Evolutionary conservation across 108 stramenopile species (phyloP).

Genomic region (Nannochloropsis salina): DNA sequence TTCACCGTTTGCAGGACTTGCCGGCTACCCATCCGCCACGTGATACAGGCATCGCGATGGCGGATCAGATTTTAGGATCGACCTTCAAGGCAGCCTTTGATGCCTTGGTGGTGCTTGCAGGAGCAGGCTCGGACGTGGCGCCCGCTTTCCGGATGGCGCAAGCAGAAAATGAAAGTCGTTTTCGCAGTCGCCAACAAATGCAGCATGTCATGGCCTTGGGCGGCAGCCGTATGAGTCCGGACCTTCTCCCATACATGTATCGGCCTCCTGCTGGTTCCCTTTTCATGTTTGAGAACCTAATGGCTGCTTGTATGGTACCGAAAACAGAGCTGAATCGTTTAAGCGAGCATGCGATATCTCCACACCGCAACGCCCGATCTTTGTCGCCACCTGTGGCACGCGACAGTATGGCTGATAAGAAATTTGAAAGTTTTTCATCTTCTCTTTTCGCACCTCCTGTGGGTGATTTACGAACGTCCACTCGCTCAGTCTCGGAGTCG

Average conservation of each 20-base stretch:
- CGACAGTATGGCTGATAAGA: background rate
- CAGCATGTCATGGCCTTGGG: background rate
- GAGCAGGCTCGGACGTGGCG: background rate
- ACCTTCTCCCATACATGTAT: background rate
- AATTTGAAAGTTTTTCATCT: background rate
- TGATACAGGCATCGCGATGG: background rate
- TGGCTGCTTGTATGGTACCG: background rate
- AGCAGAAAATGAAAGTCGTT: slow-evolving; percentile 14
- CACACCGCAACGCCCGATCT: background rate
- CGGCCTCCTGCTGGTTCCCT: background rate
- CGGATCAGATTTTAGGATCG: background rate
- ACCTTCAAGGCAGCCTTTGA: background rate
- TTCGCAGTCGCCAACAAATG: background rate
- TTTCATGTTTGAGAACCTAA: background rate
- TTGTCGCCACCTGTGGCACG: background rate
- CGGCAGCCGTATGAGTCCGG: background rate
- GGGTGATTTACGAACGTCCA: background rate
- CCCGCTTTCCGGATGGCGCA: slow-evolving; percentile 2
- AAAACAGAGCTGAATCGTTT: background rate
- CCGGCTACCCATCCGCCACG: background rate
- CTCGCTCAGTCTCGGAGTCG: background rate
- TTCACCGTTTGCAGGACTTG: background rate
- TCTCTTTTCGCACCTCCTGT: background rate
- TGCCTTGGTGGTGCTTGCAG: background rate
- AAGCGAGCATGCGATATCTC: background rate